Evolutionary conservation across 371 early-diverging fungal genomes (phyloP).

Genomic region (Syncephalastrum racemosum): DNA sequence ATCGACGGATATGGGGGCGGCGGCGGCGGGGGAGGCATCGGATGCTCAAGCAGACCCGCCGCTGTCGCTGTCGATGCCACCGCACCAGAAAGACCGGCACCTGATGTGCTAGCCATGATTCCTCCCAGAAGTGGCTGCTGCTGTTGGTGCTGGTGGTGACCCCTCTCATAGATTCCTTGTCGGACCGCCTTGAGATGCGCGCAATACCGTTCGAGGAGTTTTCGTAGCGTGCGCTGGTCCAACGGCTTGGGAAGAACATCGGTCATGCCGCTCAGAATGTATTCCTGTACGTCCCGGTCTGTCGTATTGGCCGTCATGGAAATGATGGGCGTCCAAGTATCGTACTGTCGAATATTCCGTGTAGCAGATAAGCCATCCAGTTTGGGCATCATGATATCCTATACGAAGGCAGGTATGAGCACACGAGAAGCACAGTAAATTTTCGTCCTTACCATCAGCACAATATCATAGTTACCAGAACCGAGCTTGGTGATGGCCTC

Average conservation of each 20-base stretch:
- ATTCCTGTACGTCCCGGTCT: conserved; percentile 63
- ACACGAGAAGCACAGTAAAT: neutral
- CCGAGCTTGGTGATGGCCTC: conserved; percentile 68
- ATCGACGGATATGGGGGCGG: no score
- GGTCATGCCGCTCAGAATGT: conserved; percentile 75
- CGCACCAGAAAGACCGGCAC: neutral
- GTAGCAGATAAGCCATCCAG: conserved; percentile 77
- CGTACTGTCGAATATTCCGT: conserved; percentile 70
- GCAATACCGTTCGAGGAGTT: conserved; percentile 54
- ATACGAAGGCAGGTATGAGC: neutral
- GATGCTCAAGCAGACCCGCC: no score
- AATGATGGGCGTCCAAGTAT: conserved; percentile 74
- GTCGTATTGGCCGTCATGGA: conserved; percentile 75
- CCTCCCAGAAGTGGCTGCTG: no score
- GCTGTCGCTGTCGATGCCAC: neutral
- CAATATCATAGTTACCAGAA: conserved; percentile 69
- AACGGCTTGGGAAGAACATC: conserved; percentile 83
- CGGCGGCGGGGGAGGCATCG: no score
- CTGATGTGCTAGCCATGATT: no score
- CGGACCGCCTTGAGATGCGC: conserved; percentile 41
- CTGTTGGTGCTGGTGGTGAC: no score
- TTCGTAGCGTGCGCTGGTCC: conserved; percentile 35
- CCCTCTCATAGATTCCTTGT: conserved; percentile 3
- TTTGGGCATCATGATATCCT: conserved; percentile 79
- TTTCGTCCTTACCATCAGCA: conserved; percentile 62